Percentiles rank a stretch among this genome's conserved stretches.
phyloP scores from a whole-genome alignment of 2,329 filamentous ascomycete genomes.

The Microsporum audouinii region DNA sequence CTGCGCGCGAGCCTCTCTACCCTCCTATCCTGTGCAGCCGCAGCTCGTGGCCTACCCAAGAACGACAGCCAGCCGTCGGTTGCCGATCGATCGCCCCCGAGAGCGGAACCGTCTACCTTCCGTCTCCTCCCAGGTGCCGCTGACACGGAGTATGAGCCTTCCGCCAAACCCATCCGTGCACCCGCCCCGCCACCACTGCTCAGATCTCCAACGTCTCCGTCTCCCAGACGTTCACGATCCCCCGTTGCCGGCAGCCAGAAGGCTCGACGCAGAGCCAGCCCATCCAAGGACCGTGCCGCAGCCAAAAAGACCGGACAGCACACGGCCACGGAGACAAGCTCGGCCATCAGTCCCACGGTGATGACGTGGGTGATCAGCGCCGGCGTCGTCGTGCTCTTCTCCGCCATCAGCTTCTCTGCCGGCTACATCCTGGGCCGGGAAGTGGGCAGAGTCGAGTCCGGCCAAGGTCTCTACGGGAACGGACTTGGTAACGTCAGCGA shows the following conservation, averaged over 20 bases:
- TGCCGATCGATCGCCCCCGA: constrained; percentile 15
- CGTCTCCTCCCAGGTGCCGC: constrained; percentile 50
- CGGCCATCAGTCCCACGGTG: constrained; percentile 45
- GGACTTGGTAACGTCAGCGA: constrained; percentile 19
- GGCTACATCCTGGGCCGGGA: constrained; percentile 53
- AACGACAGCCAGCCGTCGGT: constrained; percentile 23
- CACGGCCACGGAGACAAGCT: constrained; percentile 20
- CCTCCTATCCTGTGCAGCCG: constrained; percentile 84
- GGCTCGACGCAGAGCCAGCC: constrained; percentile 19
- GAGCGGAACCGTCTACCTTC: constrained; percentile 42
- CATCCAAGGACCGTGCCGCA: constrained; percentile 30
- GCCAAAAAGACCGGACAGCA: constrained; percentile 26
- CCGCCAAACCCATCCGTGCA: constrained; percentile 15
- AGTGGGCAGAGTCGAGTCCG: constrained; percentile 43
- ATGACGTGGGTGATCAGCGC: constrained; percentile 57
- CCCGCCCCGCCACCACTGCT: neutral
- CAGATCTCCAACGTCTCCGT: neutral
- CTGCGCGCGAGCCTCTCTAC: constrained; percentile 89
- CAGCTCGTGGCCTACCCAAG: constrained; percentile 71
- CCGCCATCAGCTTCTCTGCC: constrained; percentile 53
- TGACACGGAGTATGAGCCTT: constrained; percentile 29
- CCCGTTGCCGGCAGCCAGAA: constrained; percentile 16
- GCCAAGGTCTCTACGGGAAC: constrained; percentile 18
- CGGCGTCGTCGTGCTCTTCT: constrained; percentile 52
- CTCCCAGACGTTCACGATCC: constrained; percentile 14